These are phyloP conservation scores for maize (Zea mays) DNA, from an alignment of 176 grass and related monocot species.

Conservation along the genomic window DNA sequence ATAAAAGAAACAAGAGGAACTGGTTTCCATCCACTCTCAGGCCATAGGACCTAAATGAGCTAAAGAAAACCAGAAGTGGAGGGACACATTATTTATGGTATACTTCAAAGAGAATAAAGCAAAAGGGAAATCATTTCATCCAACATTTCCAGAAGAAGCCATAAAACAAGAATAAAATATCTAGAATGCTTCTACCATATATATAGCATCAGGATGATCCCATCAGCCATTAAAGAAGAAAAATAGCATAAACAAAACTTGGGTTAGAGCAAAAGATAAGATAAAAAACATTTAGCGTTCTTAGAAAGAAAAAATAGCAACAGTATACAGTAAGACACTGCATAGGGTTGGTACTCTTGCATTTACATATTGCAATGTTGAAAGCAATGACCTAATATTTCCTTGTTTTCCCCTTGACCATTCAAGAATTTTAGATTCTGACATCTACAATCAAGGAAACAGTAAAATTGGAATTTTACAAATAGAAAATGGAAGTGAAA, in stretches of 20 bases:
- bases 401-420: conserved; percentile 98
- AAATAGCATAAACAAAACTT: conserved; percentile 8
- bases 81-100: background rate
- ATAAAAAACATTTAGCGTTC: background rate
- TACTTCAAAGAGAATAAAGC: conserved; percentile 17
- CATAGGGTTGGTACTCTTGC: conserved; percentile 38
- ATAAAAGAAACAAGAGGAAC: conserved; percentile 81
- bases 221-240: conserved; percentile 12
- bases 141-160: conserved; percentile 5
- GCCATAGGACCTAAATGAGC: conserved; percentile 75
- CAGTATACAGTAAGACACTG: conserved; percentile 7
- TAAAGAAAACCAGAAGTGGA: too few relatives aligned
- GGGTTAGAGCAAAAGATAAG: background rate
- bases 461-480: conserved; percentile 33
- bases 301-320: conserved; percentile 4
- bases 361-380: conserved; percentile 92
- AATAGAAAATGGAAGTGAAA: conserved; percentile 9
- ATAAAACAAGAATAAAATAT: conserved; percentile 14
- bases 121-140: background rate
- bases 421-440: conserved; percentile 71
- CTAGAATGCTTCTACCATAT: background rate
- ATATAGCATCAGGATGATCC: background rate
- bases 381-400: conserved; percentile 96
- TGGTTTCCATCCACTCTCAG: conserved; percentile 85
- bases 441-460: conserved; percentile 50